Conservation (phyloP, 2,329 filamentous ascomycete genomes). For the Tolypocladium ophioglossoides region DNA sequence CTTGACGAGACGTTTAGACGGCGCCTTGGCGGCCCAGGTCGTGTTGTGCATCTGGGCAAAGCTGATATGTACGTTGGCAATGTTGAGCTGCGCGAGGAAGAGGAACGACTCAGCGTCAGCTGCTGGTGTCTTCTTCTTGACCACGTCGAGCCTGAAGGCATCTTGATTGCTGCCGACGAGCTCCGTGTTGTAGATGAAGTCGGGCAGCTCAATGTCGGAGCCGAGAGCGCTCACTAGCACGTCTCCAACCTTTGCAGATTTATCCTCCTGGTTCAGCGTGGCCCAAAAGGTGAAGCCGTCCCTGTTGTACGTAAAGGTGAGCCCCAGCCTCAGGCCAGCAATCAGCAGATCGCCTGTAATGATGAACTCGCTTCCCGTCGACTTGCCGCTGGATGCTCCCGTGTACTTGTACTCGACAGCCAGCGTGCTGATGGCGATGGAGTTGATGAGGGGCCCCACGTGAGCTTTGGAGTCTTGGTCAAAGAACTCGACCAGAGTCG, state of each 20-base stretch:
- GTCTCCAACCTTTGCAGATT: constrained; percentile 4
- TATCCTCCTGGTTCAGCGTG: neutral
- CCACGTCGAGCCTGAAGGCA: neutral
- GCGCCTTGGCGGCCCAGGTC: constrained; percentile 2
- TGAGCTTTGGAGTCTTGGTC: constrained; percentile 1
- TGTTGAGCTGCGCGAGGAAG: constrained; percentile 5
- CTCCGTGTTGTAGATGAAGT: constrained; percentile 4
- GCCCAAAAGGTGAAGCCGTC: constrained; percentile 3
- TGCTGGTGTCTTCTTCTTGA: neutral
- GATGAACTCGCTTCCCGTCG: constrained; percentile 5
- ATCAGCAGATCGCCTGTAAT: constrained; percentile 7
- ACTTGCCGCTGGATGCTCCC: neutral
- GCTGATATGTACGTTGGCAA: constrained; percentile 2
- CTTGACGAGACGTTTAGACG: constrained; percentile 11
- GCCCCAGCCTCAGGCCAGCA: constrained; percentile 3
- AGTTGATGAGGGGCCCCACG: constrained; percentile 3
- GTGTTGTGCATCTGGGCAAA: constrained; percentile 8
- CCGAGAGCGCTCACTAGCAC: constrained; percentile 5
- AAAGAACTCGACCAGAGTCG: constrained; percentile 5
- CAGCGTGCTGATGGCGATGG: constrained; percentile 6
- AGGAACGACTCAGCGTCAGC: constrained; percentile 4
- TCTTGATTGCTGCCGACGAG: neutral
- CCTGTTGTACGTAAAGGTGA: constrained; percentile 3
- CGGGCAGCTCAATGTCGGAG: constrained; percentile 4
- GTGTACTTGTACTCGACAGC: constrained; percentile 3